Conservation (phyloP, 1,284 basidiomycete species). For the Grifola frondosa region DNA sequence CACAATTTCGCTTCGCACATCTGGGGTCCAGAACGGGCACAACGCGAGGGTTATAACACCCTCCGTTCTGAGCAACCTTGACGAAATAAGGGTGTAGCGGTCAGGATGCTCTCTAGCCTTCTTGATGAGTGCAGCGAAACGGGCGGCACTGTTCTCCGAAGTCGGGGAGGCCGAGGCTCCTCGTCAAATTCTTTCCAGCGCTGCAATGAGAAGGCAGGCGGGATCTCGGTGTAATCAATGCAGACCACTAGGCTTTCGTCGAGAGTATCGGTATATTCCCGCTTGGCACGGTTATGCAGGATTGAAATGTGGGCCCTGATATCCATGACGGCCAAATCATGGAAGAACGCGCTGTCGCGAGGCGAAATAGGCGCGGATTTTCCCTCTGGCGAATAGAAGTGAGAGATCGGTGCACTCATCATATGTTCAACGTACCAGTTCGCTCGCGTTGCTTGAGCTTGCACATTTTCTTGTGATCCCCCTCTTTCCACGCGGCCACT, state of each 20-base stretch:
- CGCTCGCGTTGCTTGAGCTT: constrained; percentile 39
- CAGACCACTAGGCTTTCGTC: constrained; percentile 28
- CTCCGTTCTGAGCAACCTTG: constrained; percentile 29
- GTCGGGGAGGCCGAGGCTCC: constrained; percentile 19
- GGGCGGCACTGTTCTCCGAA: constrained; percentile 30
- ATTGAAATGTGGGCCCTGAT: constrained; percentile 28
- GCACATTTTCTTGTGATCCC: constrained; percentile 38
- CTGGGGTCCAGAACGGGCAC: constrained; percentile 12
- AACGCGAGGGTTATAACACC: constrained; percentile 30
- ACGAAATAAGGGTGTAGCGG: constrained; percentile 34
- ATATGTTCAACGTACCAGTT: constrained; percentile 25
- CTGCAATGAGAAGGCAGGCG: constrained; percentile 27
- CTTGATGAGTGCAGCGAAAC: constrained; percentile 37
- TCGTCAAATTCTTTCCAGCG: constrained; percentile 30
- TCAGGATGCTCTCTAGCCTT: constrained; percentile 33
- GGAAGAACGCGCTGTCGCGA: constrained; percentile 35
- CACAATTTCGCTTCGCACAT: no score
- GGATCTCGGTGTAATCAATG: constrained; percentile 35
- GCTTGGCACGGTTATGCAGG: constrained; percentile 28
- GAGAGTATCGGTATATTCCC: constrained; percentile 26
- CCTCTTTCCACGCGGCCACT: constrained; percentile 36
- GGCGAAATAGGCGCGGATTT: constrained; percentile 34
- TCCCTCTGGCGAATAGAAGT: constrained; percentile 28
- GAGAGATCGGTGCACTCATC: not conserved
- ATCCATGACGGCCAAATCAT: constrained; percentile 34